A percentile compares a stretch with the other conserved stretches of the same genome.
Evolutionary conservation across 169 alveolate species (phyloP).

Genomic region (Cryptosporidium bovis): DNA sequence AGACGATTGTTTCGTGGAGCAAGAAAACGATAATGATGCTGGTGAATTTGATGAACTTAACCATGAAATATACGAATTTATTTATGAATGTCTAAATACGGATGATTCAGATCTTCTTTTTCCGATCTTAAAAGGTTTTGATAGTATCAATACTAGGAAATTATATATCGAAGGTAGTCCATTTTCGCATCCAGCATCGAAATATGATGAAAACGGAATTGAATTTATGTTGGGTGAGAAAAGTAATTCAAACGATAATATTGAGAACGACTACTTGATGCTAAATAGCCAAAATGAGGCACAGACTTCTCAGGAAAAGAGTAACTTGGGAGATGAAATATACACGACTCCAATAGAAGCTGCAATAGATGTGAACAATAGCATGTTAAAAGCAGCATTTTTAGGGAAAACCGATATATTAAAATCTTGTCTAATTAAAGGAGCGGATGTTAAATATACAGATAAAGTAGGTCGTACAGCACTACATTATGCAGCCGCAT

Average conservation of each 20-base stretch:
- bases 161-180: background rate
- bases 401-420: conserved; percentile 82
- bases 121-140: conserved; percentile 6
- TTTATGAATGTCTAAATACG: conserved; percentile 57
- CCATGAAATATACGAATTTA: conserved; percentile 63
- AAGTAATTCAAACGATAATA: background rate
- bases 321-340: background rate
- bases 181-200: background rate
- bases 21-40: background rate
- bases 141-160: background rate
- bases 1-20: too few relatives aligned
- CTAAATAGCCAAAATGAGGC: background rate
- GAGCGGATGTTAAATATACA: conserved; percentile 80
- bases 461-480: conserved; percentile 89
- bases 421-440: conserved; percentile 77
- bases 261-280: background rate
- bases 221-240: background rate
- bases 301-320: background rate
- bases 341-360: background rate
- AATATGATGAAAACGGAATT: background rate
- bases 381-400: conserved; percentile 82
- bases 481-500: conserved; percentile 87
- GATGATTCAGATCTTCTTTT: conserved; percentile 44
- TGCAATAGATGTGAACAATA: conserved; percentile 76
- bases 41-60: conserved; percentile 72